These are phyloP conservation scores for Beauveria sp. DNA, from an alignment of 2,329 filamentous ascomycete species.

Conservation along the genomic window DNA sequence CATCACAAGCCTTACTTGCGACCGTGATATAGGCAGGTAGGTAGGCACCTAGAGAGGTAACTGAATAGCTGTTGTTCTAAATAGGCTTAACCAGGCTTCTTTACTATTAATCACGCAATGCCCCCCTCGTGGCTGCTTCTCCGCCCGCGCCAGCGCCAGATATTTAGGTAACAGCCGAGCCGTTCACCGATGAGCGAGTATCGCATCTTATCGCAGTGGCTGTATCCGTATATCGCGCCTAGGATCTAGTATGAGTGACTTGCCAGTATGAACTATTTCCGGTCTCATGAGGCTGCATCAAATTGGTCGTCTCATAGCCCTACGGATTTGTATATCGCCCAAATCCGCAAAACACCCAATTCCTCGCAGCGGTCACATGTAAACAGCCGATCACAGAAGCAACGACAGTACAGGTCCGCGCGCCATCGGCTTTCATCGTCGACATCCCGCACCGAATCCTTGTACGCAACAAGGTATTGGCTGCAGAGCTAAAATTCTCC, in stretches of 20 bases:
- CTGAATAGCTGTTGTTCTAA: no score
- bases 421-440: not conserved
- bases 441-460: not conserved
- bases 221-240: no score
- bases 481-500: not conserved
- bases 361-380: not conserved
- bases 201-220: not conserved
- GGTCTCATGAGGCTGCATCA: no score
- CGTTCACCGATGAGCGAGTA: not conserved
- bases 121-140: not conserved
- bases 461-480: not conserved
- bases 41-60: no score
- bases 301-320: no score
- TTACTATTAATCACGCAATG: not conserved
- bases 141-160: no score
- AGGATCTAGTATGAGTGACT: no score
- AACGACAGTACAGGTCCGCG: not conserved
- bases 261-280: no score
- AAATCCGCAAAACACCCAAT: not conserved
- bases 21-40: no score
- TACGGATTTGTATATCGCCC: no score
- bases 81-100: no score
- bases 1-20: no score
- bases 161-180: not conserved
- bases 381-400: not conserved